phyloP scores from a whole-genome alignment of 495 filamentous ascomycete genomes.

The Penicillium psychrofluorescens region DNA sequence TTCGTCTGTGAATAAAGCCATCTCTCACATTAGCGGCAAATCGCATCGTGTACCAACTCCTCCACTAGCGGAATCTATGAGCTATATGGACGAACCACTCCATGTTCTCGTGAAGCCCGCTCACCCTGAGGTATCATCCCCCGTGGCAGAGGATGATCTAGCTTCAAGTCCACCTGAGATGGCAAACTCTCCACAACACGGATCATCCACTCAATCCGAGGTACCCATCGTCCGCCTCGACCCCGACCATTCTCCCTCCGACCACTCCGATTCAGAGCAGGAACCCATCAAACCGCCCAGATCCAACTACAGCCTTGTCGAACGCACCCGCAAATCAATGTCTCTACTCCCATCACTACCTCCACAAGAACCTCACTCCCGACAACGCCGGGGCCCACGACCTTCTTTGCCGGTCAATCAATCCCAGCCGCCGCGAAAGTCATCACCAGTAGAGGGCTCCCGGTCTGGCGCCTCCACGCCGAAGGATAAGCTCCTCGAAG shows the following conservation, averaged over 20 bases:
- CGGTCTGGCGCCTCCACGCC: conserved; percentile 36
- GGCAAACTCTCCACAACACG: background rate
- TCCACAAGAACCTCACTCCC: conserved; percentile 15
- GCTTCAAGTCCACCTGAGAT: conserved; percentile 1
- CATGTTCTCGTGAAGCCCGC: background rate
- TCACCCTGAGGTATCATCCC: background rate
- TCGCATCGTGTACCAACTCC: conserved; percentile 16
- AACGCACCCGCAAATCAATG: conserved; percentile 81
- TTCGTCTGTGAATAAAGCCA: conserved; percentile 47
- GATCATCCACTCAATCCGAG: conserved; percentile 1
- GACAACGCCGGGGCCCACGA: conserved; percentile 30
- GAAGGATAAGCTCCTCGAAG: conserved; percentile 52
- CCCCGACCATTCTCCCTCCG: conserved; percentile 3
- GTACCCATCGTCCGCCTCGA: conserved; percentile 14
- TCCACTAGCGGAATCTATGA: background rate
- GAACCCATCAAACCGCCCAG: conserved; percentile 20
- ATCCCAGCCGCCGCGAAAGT: conserved; percentile 49
- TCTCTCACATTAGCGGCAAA: conserved; percentile 45
- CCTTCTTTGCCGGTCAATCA: conserved; percentile 55
- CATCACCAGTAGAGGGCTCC: background rate
- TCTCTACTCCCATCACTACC: conserved; percentile 41
- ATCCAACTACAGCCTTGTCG: conserved; percentile 45
- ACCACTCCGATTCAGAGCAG: conserved; percentile 9
- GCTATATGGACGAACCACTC: background rate
- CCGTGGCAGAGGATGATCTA: conserved; percentile 22